These are phyloP conservation scores for Sporothrix schenckii DNA, from an alignment of 2,329 filamentous ascomycete species.

Conservation along the genomic window DNA sequence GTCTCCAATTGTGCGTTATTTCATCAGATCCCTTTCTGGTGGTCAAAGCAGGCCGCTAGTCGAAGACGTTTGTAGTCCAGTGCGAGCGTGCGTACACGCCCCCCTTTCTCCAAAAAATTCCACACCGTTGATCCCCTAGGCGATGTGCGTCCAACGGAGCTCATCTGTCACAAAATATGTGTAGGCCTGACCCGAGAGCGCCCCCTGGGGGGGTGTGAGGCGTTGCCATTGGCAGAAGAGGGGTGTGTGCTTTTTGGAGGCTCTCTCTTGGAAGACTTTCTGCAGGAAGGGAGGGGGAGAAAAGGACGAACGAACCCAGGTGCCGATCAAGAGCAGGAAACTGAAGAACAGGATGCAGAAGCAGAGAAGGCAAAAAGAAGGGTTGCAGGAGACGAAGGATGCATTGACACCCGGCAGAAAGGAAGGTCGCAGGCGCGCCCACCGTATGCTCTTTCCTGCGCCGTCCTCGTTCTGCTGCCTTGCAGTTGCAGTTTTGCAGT, in stretches of 20 bases:
- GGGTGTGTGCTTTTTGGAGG: slow-evolving; percentile 17
- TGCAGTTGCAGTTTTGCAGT: neutral
- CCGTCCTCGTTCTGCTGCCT: neutral
- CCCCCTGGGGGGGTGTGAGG: slow-evolving; percentile 3
- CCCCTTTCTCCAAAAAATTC: slow-evolving; percentile 23
- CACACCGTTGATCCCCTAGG: slow-evolving; percentile 52
- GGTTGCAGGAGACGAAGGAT: slow-evolving; percentile 3
- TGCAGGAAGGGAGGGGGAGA: slow-evolving; percentile 14
- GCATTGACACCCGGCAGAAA: slow-evolving; percentile 17
- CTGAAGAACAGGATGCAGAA: neutral
- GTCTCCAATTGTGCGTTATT: slow-evolving; percentile 30
- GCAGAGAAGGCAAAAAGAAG: neutral
- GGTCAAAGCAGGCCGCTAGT: slow-evolving; percentile 18
- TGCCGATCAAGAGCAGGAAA: slow-evolving; percentile 39
- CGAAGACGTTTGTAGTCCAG: neutral
- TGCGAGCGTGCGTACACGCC: slow-evolving; percentile 23
- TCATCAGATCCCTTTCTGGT: slow-evolving; percentile 31
- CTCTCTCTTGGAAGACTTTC: slow-evolving; percentile 14
- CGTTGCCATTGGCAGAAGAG: slow-evolving; percentile 27
- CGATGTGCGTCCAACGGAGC: slow-evolving; percentile 47
- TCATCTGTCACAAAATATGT: slow-evolving; percentile 59
- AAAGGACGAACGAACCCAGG: slow-evolving; percentile 27
- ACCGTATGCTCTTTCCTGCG: neutral
- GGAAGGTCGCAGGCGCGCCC: neutral
- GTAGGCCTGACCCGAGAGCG: slow-evolving; percentile 49